Evolutionary conservation across 2,329 filamentous ascomycete genomes (phyloP), one percentile per base, ranked within the genome.

Genomic region (Venturia asperata): DNA sequence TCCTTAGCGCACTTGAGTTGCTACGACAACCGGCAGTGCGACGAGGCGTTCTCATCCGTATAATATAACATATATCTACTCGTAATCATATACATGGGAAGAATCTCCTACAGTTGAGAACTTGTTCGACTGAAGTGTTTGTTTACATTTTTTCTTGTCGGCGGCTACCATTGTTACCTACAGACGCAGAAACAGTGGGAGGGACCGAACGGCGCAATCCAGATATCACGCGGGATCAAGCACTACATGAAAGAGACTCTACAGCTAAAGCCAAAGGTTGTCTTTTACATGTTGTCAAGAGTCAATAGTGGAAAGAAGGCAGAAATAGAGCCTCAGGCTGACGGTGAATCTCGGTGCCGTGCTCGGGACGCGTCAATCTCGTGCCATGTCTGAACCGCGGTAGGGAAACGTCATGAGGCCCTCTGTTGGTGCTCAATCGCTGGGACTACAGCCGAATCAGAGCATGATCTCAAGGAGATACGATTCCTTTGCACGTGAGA

Each of bases 1-100:
- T 42, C 39, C 42, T 61, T 42, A 43, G 52, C 52, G 52, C 60
- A 61, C n/a, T 42, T 34, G 34, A 27, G 60, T 61, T 61, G 60
- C 60, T 61, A 61, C 60, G 42, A 61, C 60, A 61, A 61, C 60
- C 30, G 37, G 19, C 52, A 58, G 19, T 58, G 2, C 13, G 24
- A 56, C 34, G 15, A 55, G 49, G 52, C 30, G 17, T 37, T 9
- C 37, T 37, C 52, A 7, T 15, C 21, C 47, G 15, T 58, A 37
- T 37, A 37, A 34, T 19, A n/a, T 34, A n/a, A n/a, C n/a, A 34
- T 34, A 34, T 34, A 34, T 34, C 19, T 34, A 5, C 52, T 58
- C 9, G 52, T 27, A 58, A n/a, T 37, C 19, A 15, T 24, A n/a
- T 37, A 37, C 19, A 56, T 37, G 1, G 3, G 13, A 24, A 15